Evolutionary conservation across 495 filamentous ascomycete genomes (phyloP).

Genomic region (Terfezia claveryi): DNA sequence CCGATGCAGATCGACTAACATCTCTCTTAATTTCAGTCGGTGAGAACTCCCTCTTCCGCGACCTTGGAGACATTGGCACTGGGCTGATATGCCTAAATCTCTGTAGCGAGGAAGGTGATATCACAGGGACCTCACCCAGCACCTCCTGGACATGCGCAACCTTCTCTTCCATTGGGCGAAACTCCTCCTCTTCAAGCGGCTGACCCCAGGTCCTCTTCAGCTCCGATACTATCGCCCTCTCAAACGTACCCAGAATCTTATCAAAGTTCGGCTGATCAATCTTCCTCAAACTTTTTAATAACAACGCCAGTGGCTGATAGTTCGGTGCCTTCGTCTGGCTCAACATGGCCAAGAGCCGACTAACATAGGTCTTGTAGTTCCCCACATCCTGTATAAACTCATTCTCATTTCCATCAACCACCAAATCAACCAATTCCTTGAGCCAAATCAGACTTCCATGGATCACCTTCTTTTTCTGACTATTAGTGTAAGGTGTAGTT

Average conservation of each 20-base stretch:
- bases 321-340: constrained; percentile 17
- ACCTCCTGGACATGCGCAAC: constrained; percentile 19
- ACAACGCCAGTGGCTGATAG: constrained; percentile 6
- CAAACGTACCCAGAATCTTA: constrained; percentile 17
- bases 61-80: constrained; percentile 28
- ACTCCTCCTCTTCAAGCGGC: constrained; percentile 14
- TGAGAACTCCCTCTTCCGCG: constrained; percentile 30
- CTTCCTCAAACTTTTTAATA: constrained; percentile 13
- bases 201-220: constrained; percentile 17
- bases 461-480: constrained; percentile 16
- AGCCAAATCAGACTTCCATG: constrained; percentile 17
- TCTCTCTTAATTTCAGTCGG: constrained; percentile 24
- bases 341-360: constrained; percentile 17
- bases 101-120: not conserved
- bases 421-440: constrained; percentile 16
- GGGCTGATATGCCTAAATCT: constrained; percentile 16
- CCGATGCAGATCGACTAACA: constrained; percentile 8
- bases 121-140: constrained; percentile 15
- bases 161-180: constrained; percentile 15
- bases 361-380: constrained; percentile 16
- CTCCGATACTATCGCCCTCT: constrained; percentile 12
- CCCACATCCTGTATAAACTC: constrained; percentile 14
- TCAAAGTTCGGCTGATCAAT: constrained; percentile 12
- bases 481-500: constrained; percentile 14
- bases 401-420: constrained; percentile 9